phyloP scores from a whole-genome alignment of 140 eudicot species.

The Stevia rebaudiana region DNA sequence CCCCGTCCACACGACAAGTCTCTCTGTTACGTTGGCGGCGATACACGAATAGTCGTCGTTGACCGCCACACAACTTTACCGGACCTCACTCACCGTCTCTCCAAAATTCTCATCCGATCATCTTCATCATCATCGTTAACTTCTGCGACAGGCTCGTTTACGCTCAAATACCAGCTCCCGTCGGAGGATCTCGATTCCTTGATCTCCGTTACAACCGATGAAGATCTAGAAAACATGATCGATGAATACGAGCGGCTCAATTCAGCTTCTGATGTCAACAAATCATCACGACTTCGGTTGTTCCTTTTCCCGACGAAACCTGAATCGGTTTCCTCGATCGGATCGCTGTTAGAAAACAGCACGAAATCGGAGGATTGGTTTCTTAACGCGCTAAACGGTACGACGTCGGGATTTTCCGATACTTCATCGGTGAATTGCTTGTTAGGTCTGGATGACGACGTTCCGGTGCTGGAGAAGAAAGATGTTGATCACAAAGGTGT shows the following conservation, averaged over 20 bases:
- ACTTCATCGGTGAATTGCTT: conserved; percentile 74
- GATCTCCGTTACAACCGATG: conserved; percentile 79
- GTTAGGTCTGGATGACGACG: conserved; percentile 74
- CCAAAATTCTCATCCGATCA: conserved; percentile 52
- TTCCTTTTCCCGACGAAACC: conserved; percentile 65
- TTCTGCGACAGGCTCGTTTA: conserved; percentile 31
- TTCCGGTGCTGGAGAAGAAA: conserved; percentile 22
- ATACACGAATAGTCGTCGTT: conserved; percentile 79
- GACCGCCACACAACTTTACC: conserved; percentile 62
- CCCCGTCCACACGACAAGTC: conserved; percentile 92
- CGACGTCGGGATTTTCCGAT: conserved; percentile 53
- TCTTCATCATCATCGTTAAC: conserved; percentile 21
- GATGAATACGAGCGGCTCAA: conserved; percentile 78
- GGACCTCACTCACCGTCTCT: conserved; percentile 60
- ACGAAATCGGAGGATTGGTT: conserved; percentile 87
- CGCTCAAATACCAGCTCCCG: conserved; percentile 77
- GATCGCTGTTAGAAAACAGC: conserved; percentile 52
- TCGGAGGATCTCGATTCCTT: conserved; percentile 88
- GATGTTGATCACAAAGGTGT: conserved; percentile 31
- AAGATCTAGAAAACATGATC: conserved; percentile 88
- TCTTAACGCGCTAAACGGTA: conserved; percentile 61
- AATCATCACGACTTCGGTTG: conserved; percentile 51
- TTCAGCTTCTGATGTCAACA: conserved; percentile 16
- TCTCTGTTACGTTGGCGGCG: conserved; percentile 89
- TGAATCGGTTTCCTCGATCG: conserved; percentile 50